phyloP scores from a whole-genome alignment of 148 eudicot species.

The Persicaria maculosa region DNA sequence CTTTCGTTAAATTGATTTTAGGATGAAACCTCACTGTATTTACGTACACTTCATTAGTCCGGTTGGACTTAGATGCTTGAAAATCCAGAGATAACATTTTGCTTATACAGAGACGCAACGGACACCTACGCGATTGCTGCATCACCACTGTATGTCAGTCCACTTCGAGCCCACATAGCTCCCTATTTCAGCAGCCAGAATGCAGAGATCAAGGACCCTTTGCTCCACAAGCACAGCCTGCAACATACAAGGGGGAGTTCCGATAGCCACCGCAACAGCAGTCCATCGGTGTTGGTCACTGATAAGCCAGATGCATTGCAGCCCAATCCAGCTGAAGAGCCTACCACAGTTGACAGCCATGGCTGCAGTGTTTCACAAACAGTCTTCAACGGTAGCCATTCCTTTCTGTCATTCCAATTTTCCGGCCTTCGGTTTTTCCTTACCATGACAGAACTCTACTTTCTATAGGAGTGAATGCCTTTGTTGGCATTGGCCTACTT shows the following conservation, averaged over 20 bases:
- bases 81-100: background rate
- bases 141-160: slow-evolving; percentile 47
- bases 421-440: background rate
- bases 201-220: slow-evolving; percentile 31
- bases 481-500: slow-evolving; percentile 82
- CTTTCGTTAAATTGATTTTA: too few species aligned
- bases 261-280: slow-evolving; percentile 9
- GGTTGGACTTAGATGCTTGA: too few species aligned
- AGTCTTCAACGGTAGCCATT: slow-evolving; percentile 38
- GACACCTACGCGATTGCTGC: slow-evolving; percentile 61
- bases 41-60: too few species aligned
- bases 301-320: slow-evolving; percentile 19
- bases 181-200: slow-evolving; percentile 28
- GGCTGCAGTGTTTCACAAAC: slow-evolving; percentile 56
- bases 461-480: slow-evolving; percentile 52
- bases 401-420: background rate
- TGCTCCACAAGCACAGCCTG: slow-evolving; percentile 29
- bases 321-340: slow-evolving; percentile 32
- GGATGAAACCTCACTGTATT: too few species aligned
- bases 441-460: background rate
- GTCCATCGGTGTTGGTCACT: slow-evolving; percentile 25
- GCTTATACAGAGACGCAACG: slow-evolving; percentile 50
- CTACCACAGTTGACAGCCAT: slow-evolving; percentile 16
- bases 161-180: slow-evolving; percentile 31
- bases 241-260: slow-evolving; percentile 22